Conservation (phyloP, 164 flowering plant species). For the Warburgia ugandensis region DNA sequence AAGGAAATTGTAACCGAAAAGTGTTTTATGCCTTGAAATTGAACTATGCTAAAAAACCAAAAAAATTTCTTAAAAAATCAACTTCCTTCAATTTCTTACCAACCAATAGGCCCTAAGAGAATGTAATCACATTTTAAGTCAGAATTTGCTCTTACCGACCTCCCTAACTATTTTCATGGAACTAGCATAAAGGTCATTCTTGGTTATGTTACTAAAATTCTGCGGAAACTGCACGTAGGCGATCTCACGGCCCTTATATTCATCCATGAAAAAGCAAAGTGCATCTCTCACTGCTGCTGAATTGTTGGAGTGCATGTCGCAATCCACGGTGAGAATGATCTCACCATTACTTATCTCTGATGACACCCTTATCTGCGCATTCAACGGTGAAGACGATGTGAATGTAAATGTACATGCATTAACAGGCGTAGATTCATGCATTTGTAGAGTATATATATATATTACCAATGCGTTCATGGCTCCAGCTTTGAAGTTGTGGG, state of each 20-base stretch:
- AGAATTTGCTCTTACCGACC: background rate
- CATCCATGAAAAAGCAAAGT: slow-evolving; percentile 35
- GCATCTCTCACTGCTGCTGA: slow-evolving; percentile 28
- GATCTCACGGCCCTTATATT: slow-evolving; percentile 24
- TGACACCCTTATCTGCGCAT: slow-evolving; percentile 31
- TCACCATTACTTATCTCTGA: slow-evolving; percentile 23
- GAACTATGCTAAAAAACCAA: too few species aligned
- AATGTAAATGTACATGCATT: too few species aligned
- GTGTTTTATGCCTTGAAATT: too few species aligned
- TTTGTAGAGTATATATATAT: too few species aligned
- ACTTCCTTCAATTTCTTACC: too few species aligned
- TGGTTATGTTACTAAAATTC: slow-evolving; percentile 16
- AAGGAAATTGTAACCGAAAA: too few species aligned
- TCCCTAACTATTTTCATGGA: background rate
- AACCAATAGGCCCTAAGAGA: too few species aligned
- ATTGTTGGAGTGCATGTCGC: slow-evolving; percentile 36
- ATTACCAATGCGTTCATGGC: slow-evolving; percentile 53
- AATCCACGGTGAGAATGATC: slow-evolving; percentile 34
- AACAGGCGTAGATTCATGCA: too few species aligned
- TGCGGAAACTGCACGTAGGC: slow-evolving; percentile 34
- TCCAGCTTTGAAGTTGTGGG: slow-evolving; percentile 57
- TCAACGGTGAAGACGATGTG: background rate
- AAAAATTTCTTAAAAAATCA: too few species aligned
- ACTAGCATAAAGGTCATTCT: slow-evolving; percentile 19
- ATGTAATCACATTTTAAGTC: too few species aligned